Evolutionary conservation across 768 basidiomycete genomes (phyloP).

Genomic region (Lepiota subincarnata): DNA sequence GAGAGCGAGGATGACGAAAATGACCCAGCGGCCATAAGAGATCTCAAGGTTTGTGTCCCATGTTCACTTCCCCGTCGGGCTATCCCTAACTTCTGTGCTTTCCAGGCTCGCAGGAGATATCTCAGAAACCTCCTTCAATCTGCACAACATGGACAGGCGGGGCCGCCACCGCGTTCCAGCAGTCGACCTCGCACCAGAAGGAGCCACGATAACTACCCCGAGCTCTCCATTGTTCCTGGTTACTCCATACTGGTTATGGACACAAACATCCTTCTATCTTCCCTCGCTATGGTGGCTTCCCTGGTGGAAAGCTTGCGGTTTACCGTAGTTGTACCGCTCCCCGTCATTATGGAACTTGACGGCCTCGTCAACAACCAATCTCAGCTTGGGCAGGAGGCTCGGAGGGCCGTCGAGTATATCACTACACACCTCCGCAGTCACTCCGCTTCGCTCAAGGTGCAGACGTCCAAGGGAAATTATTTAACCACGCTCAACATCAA

Average conservation of each 20-base stretch:
- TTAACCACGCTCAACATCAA: conserved; percentile 77
- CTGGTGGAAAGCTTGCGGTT: conserved; percentile 78
- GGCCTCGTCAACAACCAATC: conserved; percentile 67
- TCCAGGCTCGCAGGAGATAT: conserved; percentile 70
- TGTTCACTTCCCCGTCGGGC: conserved; percentile 12
- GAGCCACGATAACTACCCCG: conserved; percentile 30
- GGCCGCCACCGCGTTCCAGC: conserved; percentile 22
- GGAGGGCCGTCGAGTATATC: conserved; percentile 70
- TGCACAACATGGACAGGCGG: conserved; percentile 29
- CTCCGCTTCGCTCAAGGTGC: conserved; percentile 80
- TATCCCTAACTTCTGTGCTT: conserved; percentile 14
- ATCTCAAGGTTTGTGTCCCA: conserved; percentile 60
- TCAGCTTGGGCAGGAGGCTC: conserved; percentile 72
- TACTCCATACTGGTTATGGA: conserved; percentile 91
- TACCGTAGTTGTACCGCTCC: conserved; percentile 89
- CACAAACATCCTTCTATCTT: conserved; percentile 91
- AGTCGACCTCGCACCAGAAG: conserved; percentile 26
- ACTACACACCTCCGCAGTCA: conserved; percentile 72
- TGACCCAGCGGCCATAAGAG: conserved; percentile 70
- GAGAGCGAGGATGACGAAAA: conserved; percentile 58
- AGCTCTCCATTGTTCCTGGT: conserved; percentile 66
- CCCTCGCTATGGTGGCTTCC: conserved; percentile 64
- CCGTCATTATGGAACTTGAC: conserved; percentile 96
- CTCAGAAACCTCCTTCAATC: conserved; percentile 63
- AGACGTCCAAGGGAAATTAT: conserved; percentile 94